phyloP scores from a whole-genome alignment of 805 yeast genomes.

The Saturnispora diversa region DNA sequence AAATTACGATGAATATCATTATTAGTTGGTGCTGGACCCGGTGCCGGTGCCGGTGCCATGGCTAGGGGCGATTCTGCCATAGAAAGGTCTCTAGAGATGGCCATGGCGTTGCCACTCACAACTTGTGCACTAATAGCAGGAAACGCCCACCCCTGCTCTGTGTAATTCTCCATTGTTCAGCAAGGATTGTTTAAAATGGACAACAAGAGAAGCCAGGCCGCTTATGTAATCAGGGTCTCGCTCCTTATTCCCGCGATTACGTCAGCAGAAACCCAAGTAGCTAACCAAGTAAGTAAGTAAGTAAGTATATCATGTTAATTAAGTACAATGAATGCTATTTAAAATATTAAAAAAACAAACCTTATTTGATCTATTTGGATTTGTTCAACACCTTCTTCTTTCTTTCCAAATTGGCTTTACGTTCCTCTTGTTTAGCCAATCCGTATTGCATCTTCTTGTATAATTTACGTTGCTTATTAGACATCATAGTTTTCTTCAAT shows the following conservation, averaged over 20 bases:
- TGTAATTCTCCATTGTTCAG: neutral
- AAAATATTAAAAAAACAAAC: neutral
- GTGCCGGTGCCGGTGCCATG: conserved; percentile 12
- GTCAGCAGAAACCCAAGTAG: no score
- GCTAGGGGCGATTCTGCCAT: conserved; percentile 11
- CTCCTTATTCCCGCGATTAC: no score
- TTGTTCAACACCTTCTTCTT: conserved; percentile 33
- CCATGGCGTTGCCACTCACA: conserved; percentile 4
- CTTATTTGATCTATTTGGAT: neutral
- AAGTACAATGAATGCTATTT: no score
- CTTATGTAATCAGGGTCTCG: no score
- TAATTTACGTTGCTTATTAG: conserved; percentile 87
- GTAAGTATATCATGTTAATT: no score
- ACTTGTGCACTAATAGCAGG: conserved; percentile 2
- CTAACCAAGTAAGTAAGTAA: no score
- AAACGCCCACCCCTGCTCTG: neutral
- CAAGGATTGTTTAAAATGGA: no score
- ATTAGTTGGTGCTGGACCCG: conserved; percentile 11
- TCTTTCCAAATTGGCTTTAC: conserved; percentile 61
- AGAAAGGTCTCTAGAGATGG: neutral
- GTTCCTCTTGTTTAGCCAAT: conserved; percentile 69
- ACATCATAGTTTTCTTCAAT: conserved; percentile 94
- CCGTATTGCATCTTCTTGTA: conserved; percentile 95
- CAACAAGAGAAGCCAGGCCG: no score
- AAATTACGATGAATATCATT: conserved; percentile 27